Conservation (phyloP, 345 rosid genomes). For the Abelmoschus esculentus region DNA sequence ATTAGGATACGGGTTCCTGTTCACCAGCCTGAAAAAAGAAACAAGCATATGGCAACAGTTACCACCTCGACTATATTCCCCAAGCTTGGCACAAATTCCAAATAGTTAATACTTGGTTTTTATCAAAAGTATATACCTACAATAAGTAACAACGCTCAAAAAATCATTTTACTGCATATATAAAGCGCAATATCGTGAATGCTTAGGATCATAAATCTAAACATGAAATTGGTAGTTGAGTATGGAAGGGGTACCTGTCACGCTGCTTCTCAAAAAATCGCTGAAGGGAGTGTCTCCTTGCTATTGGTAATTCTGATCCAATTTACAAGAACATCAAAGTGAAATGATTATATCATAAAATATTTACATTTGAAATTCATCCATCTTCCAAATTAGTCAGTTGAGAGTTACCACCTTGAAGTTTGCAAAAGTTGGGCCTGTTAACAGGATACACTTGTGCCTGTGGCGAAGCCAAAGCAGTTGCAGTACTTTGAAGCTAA, state of each 20-base stretch:
- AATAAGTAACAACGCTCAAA: background rate
- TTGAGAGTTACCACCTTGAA: constrained; percentile 59
- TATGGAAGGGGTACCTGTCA: constrained; percentile 51
- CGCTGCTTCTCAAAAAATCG: constrained; percentile 82
- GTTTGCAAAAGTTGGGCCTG: constrained; percentile 49
- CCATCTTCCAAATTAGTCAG: background rate
- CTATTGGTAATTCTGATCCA: constrained; percentile 63
- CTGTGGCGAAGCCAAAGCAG: constrained; percentile 47
- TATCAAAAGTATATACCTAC: background rate
- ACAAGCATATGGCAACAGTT: background rate
- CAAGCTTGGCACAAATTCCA: background rate
- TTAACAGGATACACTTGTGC: constrained; percentile 39
- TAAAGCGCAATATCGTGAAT: background rate
- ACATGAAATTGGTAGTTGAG: background rate
- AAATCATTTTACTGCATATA: background rate
- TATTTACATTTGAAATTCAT: constrained; percentile 4
- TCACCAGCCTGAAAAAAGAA: constrained; percentile 50
- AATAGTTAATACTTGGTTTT: background rate
- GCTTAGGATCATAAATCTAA: background rate
- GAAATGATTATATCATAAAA: background rate
- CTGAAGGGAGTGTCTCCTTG: constrained; percentile 89
- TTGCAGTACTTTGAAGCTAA: constrained; percentile 64
- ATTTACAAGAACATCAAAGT: constrained; percentile 4
- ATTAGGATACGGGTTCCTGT: constrained; percentile 62
- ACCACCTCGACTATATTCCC: background rate